phyloP scores from a whole-genome alignment of 1,284 basidiomycete genomes.

The Malassezia equina region DNA sequence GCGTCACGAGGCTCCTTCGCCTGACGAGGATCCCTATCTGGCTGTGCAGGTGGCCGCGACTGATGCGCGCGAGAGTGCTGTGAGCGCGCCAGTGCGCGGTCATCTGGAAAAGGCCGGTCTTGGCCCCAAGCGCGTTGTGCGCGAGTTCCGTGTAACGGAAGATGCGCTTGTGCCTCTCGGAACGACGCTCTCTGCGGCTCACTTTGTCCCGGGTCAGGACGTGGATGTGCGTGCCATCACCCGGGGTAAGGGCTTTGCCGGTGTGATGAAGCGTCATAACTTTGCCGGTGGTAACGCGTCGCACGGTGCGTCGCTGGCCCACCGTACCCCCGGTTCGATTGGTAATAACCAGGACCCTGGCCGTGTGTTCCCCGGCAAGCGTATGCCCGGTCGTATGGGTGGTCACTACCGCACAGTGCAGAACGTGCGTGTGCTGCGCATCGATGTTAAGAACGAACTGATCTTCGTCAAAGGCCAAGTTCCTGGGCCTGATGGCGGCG shows the following conservation, averaged over 20 bases:
- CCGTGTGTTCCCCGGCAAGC: constrained; percentile 87
- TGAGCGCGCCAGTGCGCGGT: constrained; percentile 77
- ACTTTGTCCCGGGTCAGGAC: constrained; percentile 94
- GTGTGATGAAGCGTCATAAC: constrained; percentile 91
- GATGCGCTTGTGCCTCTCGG: constrained; percentile 85
- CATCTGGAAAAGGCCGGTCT: constrained; percentile 77
- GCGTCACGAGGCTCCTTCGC: background rate
- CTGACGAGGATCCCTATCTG: constrained; percentile 21
- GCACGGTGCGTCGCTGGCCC: constrained; percentile 91
- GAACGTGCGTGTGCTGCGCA: constrained; percentile 71
- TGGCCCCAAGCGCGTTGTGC: constrained; percentile 72
- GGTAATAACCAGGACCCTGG: constrained; percentile 85
- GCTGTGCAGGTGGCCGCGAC: constrained; percentile 51
- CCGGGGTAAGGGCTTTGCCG: constrained; percentile 94
- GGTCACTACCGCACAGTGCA: constrained; percentile 56
- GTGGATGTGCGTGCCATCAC: constrained; percentile 88
- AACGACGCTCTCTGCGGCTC: constrained; percentile 75
- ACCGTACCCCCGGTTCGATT: constrained; percentile 83
- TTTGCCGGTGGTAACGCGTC: constrained; percentile 84
- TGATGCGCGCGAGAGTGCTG: constrained; percentile 51
- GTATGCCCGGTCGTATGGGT: constrained; percentile 94
- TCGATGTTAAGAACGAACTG: constrained; percentile 74
- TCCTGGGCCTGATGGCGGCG: constrained; percentile 53
- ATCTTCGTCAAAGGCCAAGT: constrained; percentile 65
- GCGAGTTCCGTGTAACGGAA: constrained; percentile 76